Conservation (phyloP, 73 alveolate species). For the Uronychia binucleata region DNA sequence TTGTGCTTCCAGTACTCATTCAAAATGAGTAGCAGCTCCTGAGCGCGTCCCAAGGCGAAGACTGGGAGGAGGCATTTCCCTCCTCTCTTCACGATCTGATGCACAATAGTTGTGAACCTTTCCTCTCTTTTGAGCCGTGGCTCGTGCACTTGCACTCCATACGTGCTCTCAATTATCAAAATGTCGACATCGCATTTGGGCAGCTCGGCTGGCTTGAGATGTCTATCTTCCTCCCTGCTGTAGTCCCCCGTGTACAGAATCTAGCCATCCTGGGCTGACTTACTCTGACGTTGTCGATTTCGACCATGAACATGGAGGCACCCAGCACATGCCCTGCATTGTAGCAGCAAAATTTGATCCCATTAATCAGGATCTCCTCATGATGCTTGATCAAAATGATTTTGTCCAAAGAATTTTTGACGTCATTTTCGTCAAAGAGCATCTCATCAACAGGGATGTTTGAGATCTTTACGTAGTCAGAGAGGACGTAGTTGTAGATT, state of each 20-base stretch:
- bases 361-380: slow-evolving; percentile 94
- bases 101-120: slow-evolving; percentile 90
- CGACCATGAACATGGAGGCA: slow-evolving; percentile 99
- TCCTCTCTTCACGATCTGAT: slow-evolving; percentile 94
- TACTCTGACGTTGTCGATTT: slow-evolving; percentile 96
- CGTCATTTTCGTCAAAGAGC: slow-evolving; percentile 87
- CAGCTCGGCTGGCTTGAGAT: slow-evolving; percentile 98
- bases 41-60: slow-evolving; percentile 99
- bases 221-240: slow-evolving; percentile 98
- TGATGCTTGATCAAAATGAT: slow-evolving; percentile 95
- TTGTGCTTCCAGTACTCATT: slow-evolving; percentile 97
- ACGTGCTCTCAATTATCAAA: slow-evolving; percentile 98
- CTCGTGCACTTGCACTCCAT: slow-evolving; percentile 98
- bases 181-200: slow-evolving; percentile 98
- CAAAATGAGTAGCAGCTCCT: slow-evolving; percentile 93
- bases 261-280: background rate
- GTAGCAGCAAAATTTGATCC: slow-evolving; percentile 96
- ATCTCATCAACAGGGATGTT: slow-evolving; percentile 85
- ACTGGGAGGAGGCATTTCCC: slow-evolving; percentile 99
- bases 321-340: slow-evolving; percentile 99
- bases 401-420: slow-evolving; percentile 85
- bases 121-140: slow-evolving; percentile 95
- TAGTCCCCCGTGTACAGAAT: slow-evolving; percentile 99
- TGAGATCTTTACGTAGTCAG: slow-evolving; percentile 94
- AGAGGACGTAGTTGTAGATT: slow-evolving; percentile 89